These are phyloP conservation scores for Blumeriella jaapii DNA, from an alignment of 2,329 filamentous ascomycete genomes.

Conservation along the genomic window DNA sequence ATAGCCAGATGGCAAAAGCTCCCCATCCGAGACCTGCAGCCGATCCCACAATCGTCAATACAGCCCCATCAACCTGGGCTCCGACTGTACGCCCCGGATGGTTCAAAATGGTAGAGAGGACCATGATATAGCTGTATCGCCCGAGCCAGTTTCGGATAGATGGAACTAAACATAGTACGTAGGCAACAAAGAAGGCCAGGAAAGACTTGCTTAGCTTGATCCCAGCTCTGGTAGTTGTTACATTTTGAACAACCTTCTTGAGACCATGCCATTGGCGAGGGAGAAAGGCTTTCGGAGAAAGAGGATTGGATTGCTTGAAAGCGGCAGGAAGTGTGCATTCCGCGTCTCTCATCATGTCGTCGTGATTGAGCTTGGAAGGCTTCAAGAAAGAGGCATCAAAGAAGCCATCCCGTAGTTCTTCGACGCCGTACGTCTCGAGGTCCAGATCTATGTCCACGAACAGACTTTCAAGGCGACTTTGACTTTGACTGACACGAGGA, in stretches of 20 bases:
- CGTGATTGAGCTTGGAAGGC: constrained; percentile 29
- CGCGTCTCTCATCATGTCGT: constrained; percentile 32
- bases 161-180: constrained; percentile 43
- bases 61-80: constrained; percentile 43
- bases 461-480: constrained; percentile 24
- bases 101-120: constrained; percentile 44
- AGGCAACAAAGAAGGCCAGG: constrained; percentile 44
- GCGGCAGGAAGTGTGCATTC: constrained; percentile 35
- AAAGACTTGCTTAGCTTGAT: constrained; percentile 42
- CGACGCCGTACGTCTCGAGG: constrained; percentile 32
- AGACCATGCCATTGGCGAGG: constrained; percentile 37
- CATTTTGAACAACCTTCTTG: constrained; percentile 29
- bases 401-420: constrained; percentile 33
- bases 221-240: constrained; percentile 39
- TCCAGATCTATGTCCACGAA: constrained; percentile 27
- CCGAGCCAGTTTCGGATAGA: constrained; percentile 39
- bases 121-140: constrained; percentile 43
- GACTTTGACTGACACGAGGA: constrained; percentile 23
- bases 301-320: constrained; percentile 35
- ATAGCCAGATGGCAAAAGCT: constrained; percentile 40
- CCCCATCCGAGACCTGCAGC: constrained; percentile 45
- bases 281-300: constrained; percentile 36
- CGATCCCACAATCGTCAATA: constrained; percentile 42
- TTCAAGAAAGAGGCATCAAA: constrained; percentile 34
- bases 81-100: constrained; percentile 45